These are phyloP conservation scores for Alternaria arbusti DNA, from an alignment of 2,329 filamentous ascomycete genomes.

Conservation along the genomic window DNA sequence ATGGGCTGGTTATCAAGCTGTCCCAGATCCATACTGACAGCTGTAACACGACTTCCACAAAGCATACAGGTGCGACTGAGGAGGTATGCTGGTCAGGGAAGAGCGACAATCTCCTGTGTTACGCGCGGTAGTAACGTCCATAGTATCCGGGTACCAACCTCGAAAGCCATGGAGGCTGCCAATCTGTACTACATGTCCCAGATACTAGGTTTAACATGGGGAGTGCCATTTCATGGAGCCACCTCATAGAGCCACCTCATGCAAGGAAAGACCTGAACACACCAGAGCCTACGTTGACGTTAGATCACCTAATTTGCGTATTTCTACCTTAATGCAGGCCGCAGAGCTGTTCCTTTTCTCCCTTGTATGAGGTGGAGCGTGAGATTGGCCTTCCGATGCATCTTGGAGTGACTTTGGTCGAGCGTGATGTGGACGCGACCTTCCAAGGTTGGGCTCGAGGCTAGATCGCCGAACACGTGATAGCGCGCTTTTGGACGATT, in stretches of 20 bases:
- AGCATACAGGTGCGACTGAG: background rate
- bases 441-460: background rate
- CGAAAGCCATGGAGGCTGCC: background rate
- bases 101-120: background rate
- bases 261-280: background rate
- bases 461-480: constrained; percentile 13
- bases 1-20: background rate
- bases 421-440: background rate
- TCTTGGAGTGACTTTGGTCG: background rate
- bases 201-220: background rate
- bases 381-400: background rate
- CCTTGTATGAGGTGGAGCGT: background rate
- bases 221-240: background rate
- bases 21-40: background rate
- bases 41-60: background rate
- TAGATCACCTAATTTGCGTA: background rate
- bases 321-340: background rate
- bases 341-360: background rate
- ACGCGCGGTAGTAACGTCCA: background rate
- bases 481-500: constrained; percentile 12
- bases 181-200: background rate
- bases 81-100: background rate
- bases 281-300: background rate
- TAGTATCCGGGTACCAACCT: background rate
- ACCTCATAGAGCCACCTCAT: background rate